Percentiles rank a stretch among this genome's conserved stretches.
Evolutionary conservation across 345 rosid species (phyloP).

Genomic region (Pistacia integerrima): DNA sequence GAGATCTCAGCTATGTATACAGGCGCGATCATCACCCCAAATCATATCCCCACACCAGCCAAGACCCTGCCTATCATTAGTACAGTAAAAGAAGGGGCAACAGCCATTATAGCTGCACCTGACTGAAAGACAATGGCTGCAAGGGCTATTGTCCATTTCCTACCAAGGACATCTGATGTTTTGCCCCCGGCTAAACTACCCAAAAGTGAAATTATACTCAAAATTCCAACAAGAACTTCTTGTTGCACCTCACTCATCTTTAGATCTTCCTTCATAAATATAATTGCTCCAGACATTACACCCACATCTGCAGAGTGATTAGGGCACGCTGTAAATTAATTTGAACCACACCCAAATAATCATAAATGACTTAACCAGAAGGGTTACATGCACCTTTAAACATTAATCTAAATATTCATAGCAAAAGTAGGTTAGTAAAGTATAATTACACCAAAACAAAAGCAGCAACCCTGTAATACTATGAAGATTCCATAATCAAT

Average conservation of each 20-base stretch:
- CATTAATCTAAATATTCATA: not conserved
- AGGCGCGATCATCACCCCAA: conserved; percentile 63
- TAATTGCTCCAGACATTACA: conserved; percentile 71
- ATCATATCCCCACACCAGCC: conserved; percentile 59
- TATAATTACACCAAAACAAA: no score
- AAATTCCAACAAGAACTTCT: conserved; percentile 59
- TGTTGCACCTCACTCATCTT: conserved; percentile 50
- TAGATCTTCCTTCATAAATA: conserved; percentile 58
- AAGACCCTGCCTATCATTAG: conserved; percentile 53
- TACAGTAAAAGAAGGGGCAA: conserved; percentile 49
- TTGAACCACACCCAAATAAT: not conserved
- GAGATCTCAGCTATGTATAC: conserved; percentile 65
- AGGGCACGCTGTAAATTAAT: not conserved
- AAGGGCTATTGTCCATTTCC: conserved; percentile 65
- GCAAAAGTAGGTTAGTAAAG: no score
- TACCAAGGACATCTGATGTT: conserved; percentile 56
- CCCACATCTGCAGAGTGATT: conserved; percentile 55
- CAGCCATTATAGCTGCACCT: conserved; percentile 53
- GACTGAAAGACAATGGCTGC: conserved; percentile 50
- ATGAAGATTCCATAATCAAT: no score
- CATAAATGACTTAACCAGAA: not conserved
- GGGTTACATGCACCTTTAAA: no score
- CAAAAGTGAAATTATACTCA: conserved; percentile 59
- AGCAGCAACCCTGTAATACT: not conserved
- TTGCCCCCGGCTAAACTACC: conserved; percentile 66